A percentile compares a stretch with the other conserved stretches of the same genome.
These are phyloP conservation scores for Ambrosiella beaveri DNA, from an alignment of 2,329 filamentous ascomycete genomes.

Conservation along the genomic window DNA sequence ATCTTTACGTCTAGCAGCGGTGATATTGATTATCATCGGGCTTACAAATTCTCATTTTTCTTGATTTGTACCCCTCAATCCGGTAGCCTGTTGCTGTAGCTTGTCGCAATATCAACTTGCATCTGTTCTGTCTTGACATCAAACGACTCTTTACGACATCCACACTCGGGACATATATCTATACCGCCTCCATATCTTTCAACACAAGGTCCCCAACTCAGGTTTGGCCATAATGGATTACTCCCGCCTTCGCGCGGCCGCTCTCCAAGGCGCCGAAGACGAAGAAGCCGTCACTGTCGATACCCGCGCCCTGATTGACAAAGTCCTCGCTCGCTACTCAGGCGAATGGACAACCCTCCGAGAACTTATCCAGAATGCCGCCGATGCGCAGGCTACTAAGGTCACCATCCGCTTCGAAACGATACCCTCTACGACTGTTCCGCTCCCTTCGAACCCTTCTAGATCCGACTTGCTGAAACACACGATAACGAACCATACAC, in stretches of 20 bases:
- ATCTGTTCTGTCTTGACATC: no score
- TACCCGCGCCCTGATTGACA: constrained; percentile 90
- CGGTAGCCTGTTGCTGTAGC: no score
- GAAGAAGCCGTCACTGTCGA: constrained; percentile 98
- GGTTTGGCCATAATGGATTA: constrained; percentile 41
- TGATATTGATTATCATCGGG: no score
- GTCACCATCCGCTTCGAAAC: constrained; percentile 91
- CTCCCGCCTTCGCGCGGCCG: constrained; percentile 65
- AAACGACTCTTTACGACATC: no score
- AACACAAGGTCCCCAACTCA: no score
- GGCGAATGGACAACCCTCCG: constrained; percentile 83
- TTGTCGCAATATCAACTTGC: no score
- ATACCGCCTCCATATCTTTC: no score
- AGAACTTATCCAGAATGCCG: constrained; percentile 96
- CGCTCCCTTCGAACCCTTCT: constrained; percentile 47
- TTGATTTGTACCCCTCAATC: no score
- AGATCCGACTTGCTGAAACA: constrained; percentile 64
- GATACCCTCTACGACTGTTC: constrained; percentile 60
- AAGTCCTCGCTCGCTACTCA: constrained; percentile 88
- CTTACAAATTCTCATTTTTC: no score
- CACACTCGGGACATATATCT: no score
- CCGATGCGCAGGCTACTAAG: constrained; percentile 78
- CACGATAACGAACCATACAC: constrained; percentile 65
- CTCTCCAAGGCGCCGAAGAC: constrained; percentile 69
- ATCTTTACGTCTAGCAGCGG: no score